Percentiles rank a stretch among this genome's conserved stretches.
Conservation (phyloP, 1,139 yeast genomes). For the Hanseniaspora gamundiae region DNA sequence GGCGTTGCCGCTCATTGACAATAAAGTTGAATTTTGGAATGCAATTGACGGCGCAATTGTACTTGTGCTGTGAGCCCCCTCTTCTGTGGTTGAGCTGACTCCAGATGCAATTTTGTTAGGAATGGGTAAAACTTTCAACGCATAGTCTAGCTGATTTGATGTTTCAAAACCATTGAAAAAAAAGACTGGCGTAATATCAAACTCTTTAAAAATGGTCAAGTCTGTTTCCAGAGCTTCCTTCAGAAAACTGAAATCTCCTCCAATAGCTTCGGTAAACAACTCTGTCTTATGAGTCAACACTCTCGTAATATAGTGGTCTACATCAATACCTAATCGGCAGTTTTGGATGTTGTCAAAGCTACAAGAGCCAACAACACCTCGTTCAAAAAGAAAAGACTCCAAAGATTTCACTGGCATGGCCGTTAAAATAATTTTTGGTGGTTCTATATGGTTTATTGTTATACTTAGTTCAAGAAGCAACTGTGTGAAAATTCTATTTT, state of each 20-base stretch:
- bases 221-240: constrained; percentile 49
- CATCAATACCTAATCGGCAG: constrained; percentile 75
- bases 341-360: constrained; percentile 57
- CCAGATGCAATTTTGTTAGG: constrained; percentile 12
- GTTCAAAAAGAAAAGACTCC: constrained; percentile 60
- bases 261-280: constrained; percentile 64
- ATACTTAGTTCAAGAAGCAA: neutral
- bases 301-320: constrained; percentile 60
- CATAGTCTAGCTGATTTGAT: constrained; percentile 20
- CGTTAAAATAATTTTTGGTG: neutral
- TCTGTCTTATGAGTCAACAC: constrained; percentile 55
- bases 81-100: neutral
- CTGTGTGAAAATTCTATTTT: neutral
- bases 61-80: neutral
- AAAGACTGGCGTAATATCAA: constrained; percentile 62
- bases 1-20: constrained; percentile 7
- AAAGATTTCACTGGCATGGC: constrained; percentile 44
- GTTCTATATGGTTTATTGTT: neutral
- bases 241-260: constrained; percentile 68
- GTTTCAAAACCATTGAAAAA: constrained; percentile 48
- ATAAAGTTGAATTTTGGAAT: constrained; percentile 3
- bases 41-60: too few species aligned
- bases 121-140: constrained; percentile 16
- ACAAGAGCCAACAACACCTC: constrained; percentile 48
- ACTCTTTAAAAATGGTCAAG: constrained; percentile 45